Evolutionary conservation across 2,329 filamentous ascomycete genomes (phyloP).

Genomic region (Diaporthe sp.): DNA sequence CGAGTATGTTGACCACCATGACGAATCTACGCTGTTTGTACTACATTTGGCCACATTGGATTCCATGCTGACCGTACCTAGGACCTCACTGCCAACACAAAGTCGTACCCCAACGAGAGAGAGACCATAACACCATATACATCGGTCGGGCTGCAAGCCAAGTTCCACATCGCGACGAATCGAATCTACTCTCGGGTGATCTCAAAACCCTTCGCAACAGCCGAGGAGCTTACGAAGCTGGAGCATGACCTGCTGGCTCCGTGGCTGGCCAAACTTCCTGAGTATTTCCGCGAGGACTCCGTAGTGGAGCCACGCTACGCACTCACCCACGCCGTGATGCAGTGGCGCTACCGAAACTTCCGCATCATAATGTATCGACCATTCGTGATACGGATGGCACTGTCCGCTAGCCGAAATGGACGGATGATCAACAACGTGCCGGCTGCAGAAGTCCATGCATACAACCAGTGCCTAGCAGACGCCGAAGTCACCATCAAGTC

Average conservation of each 20-base stretch:
- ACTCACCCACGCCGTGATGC: slow-evolving; percentile 53
- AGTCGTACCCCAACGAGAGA: slow-evolving; percentile 45
- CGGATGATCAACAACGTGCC: slow-evolving; percentile 32
- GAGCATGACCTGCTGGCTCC: slow-evolving; percentile 49
- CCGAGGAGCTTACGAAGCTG: slow-evolving; percentile 50
- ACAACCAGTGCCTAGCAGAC: slow-evolving; percentile 51
- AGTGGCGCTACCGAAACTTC: slow-evolving; percentile 55
- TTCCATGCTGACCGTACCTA: not conserved
- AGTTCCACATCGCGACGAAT: slow-evolving; percentile 54
- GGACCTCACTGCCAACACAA: slow-evolving; percentile 46
- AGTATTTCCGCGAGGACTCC: not conserved
- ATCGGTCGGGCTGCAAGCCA: slow-evolving; percentile 52
- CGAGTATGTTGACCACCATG: slow-evolving; percentile 28
- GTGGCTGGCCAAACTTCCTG: slow-evolving; percentile 47
- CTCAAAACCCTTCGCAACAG: slow-evolving; percentile 52
- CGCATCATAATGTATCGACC: slow-evolving; percentile 60
- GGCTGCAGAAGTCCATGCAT: slow-evolving; percentile 40
- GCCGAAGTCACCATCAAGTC: slow-evolving; percentile 52
- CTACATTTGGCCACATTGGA: not conserved
- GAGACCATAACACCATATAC: slow-evolving; percentile 54
- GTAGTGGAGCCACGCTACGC: slow-evolving; percentile 44
- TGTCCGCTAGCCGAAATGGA: slow-evolving; percentile 38
- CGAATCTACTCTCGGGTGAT: slow-evolving; percentile 57
- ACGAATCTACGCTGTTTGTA: not conserved
- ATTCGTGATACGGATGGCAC: slow-evolving; percentile 53